Evolutionary conservation across 805 yeast genomes (phyloP).

Genomic region (Lachancea sp.): DNA sequence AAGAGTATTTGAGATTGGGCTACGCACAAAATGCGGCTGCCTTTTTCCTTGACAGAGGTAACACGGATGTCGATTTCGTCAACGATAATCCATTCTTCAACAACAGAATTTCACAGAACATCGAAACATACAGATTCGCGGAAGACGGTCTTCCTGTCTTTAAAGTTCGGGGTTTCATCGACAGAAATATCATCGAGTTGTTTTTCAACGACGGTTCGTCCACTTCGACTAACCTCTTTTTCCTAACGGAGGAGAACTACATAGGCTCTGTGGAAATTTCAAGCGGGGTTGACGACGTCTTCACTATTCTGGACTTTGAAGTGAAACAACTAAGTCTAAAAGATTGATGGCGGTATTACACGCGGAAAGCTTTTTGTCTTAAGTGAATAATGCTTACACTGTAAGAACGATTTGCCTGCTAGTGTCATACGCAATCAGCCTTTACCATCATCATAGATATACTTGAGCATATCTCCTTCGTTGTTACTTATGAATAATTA

Average conservation of each 20-base stretch:
- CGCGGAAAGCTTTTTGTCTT: too few species aligned
- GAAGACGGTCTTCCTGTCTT: slow-evolving; percentile 15
- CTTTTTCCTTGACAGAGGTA: slow-evolving; percentile 28
- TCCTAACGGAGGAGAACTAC: slow-evolving; percentile 19
- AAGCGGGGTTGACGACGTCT: slow-evolving; percentile 12
- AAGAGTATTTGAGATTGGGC: slow-evolving; percentile 23
- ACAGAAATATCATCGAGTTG: slow-evolving; percentile 29
- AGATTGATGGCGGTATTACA: too few species aligned
- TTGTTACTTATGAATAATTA: too few species aligned
- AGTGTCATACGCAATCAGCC: too few species aligned
- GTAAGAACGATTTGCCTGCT: too few species aligned
- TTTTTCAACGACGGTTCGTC: slow-evolving; percentile 29
- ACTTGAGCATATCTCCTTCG: too few species aligned
- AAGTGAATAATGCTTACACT: too few species aligned
- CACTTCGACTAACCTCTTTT: slow-evolving; percentile 29
- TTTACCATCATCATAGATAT: too few species aligned
- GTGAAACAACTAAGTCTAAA: slow-evolving; percentile 7
- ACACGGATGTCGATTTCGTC: slow-evolving; percentile 19
- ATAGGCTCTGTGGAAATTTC: slow-evolving; percentile 13
- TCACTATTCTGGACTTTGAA: slow-evolving; percentile 8
- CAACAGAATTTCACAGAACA: slow-evolving; percentile 22
- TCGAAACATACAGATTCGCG: slow-evolving; percentile 16
- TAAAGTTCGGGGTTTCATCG: slow-evolving; percentile 29
- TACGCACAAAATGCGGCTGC: slow-evolving; percentile 23
- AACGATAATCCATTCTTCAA: slow-evolving; percentile 24